phyloP scores from a whole-genome alignment of 257 asterid genomes.

The Lycium ferocissimum region DNA sequence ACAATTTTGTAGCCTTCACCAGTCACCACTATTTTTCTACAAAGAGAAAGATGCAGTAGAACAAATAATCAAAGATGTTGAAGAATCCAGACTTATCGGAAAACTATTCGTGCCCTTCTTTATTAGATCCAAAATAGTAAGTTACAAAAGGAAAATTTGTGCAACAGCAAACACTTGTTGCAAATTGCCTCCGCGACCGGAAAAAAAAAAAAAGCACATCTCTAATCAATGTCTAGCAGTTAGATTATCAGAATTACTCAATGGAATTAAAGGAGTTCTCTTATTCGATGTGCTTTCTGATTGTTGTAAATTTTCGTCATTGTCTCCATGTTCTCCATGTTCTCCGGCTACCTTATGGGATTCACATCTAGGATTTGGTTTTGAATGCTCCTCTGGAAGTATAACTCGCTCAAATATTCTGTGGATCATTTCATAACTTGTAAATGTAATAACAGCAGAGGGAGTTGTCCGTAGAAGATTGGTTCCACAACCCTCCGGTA shows the following conservation, averaged over 20 bases:
- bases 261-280: conserved; percentile 55
- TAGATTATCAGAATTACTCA: conserved; percentile 54
- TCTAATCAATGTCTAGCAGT: conserved; percentile 50
- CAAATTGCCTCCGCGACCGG: conserved; percentile 1
- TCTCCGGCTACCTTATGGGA: conserved; percentile 44
- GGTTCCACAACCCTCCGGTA: conserved; percentile 97
- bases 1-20: conserved; percentile 1
- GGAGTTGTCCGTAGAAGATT: conserved; percentile 96
- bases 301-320: conserved; percentile 37
- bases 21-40: background rate
- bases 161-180: conserved; percentile 28
- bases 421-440: conserved; percentile 89
- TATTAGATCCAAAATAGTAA: background rate
- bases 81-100: background rate
- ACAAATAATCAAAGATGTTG: conserved; percentile 10
- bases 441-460: conserved; percentile 89
- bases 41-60: background rate
- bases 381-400: conserved; percentile 55
- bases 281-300: conserved; percentile 50
- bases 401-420: conserved; percentile 57
- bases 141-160: background rate
- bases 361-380: conserved; percentile 44
- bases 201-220: background rate
- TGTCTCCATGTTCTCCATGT: conserved; percentile 44
- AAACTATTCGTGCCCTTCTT: background rate